Evolutionary conservation across 208 protist genomes (phyloP).

Genomic region (Balamuthia mandrillaris): DNA sequence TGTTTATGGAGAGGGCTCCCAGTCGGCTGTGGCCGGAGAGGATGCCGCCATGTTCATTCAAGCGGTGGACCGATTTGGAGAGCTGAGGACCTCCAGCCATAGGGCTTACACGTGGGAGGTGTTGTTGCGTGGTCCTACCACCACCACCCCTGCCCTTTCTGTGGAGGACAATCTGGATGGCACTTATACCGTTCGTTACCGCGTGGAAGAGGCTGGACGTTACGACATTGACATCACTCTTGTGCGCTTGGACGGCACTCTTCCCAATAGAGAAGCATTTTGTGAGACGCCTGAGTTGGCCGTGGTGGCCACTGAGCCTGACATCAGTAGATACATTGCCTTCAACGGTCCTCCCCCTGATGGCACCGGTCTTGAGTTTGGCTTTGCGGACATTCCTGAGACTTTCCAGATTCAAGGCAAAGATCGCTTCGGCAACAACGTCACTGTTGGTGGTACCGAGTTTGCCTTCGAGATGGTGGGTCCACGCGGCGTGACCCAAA

Average conservation of each 20-base stretch:
- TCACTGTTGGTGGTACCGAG: neutral
- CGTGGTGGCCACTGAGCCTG: neutral
- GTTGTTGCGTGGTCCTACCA: no score
- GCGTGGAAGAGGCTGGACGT: neutral
- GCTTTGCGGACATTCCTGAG: neutral
- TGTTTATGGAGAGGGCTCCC: no score
- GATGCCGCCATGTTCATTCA: no score
- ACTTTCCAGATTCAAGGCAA: conserved; percentile 5
- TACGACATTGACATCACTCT: neutral
- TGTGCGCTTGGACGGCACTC: neutral
- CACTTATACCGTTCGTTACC: neutral
- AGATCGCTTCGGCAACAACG: conserved; percentile 30
- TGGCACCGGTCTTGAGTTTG: neutral
- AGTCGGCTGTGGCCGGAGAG: no score
- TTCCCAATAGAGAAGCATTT: neutral
- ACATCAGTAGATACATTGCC: neutral
- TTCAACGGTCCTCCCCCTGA: neutral
- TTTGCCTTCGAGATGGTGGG: neutral
- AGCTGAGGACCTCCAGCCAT: no score
- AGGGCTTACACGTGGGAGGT: no score
- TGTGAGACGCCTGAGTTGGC: neutral
- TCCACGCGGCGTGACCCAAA: neutral
- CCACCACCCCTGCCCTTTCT: no score
- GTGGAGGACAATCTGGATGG: neutral
- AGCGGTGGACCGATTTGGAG: no score